Evolutionary conservation across 2,329 filamentous ascomycete species (phyloP).

Genomic region (Dryadomyces quercus-mongolicae): DNA sequence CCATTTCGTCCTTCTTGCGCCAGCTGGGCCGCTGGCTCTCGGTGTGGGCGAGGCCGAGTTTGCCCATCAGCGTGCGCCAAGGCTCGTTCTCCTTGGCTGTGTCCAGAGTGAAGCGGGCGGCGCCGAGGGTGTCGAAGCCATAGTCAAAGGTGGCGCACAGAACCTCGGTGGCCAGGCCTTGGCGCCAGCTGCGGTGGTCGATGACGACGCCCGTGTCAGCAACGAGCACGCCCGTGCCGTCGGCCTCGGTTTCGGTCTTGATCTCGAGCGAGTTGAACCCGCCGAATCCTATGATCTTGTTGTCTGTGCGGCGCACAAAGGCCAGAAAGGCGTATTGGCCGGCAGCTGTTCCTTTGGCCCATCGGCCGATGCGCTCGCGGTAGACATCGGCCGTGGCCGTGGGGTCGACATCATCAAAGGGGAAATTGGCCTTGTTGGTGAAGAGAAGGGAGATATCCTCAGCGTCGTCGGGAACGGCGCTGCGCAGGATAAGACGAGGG

Average conservation of each 20-base stretch:
- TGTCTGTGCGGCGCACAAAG: background rate
- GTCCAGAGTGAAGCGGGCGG: background rate
- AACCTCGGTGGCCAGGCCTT: background rate
- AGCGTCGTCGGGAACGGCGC: background rate
- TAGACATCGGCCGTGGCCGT: background rate
- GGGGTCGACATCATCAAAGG: background rate
- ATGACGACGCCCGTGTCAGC: slow-evolving; percentile 1
- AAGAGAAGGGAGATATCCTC: background rate
- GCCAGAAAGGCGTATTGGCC: background rate
- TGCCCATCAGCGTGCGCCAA: background rate
- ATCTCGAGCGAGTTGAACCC: background rate
- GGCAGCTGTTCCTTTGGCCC: background rate
- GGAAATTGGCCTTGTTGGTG: background rate
- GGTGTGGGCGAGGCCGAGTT: background rate
- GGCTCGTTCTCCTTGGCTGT: background rate
- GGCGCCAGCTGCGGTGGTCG: slow-evolving; percentile 3
- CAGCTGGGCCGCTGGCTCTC: slow-evolving; percentile 1
- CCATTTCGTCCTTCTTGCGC: background rate
- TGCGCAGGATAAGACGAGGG: background rate
- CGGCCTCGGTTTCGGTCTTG: background rate
- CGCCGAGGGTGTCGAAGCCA: background rate
- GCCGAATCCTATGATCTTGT: background rate
- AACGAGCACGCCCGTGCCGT: background rate
- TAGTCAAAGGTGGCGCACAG: background rate
- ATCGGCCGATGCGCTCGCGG: background rate